A percentile compares a stretch with the other conserved stretches of the same genome.
Evolutionary conservation across 768 basidiomycete species (phyloP).

Genomic region (Hygrophorus pudorinus): DNA sequence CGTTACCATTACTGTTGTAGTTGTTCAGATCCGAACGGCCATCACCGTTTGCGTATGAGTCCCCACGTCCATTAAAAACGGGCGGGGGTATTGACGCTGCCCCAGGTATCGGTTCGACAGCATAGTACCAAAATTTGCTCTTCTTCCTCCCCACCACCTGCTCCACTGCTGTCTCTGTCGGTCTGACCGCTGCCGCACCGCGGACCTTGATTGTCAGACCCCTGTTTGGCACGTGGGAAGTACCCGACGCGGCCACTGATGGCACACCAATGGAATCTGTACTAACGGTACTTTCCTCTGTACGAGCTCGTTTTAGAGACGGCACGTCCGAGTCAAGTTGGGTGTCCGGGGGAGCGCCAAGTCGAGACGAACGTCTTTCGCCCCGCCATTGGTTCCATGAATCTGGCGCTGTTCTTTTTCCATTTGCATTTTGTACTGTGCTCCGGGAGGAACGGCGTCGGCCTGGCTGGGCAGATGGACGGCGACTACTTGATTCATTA

Average conservation of each 20-base stretch:
- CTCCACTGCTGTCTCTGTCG: slow-evolving; percentile 66
- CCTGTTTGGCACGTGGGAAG: slow-evolving; percentile 19
- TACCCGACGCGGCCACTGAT: slow-evolving; percentile 21
- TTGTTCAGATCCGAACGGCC: slow-evolving; percentile 3
- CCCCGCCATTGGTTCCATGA: slow-evolving; percentile 57
- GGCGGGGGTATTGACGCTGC: slow-evolving; percentile 16
- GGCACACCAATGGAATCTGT: slow-evolving; percentile 37
- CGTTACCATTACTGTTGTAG: slow-evolving; percentile 3
- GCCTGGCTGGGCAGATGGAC: slow-evolving; percentile 18
- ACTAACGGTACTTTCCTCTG: slow-evolving; percentile 62
- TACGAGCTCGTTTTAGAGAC: slow-evolving; percentile 60
- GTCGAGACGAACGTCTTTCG: slow-evolving; percentile 61
- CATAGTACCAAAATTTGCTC: slow-evolving; percentile 86
- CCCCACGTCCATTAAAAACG: too few relatives aligned
- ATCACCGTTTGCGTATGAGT: slow-evolving; percentile 10
- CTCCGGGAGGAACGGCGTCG: slow-evolving; percentile 48
- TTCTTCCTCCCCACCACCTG: slow-evolving; percentile 72
- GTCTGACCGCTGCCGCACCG: slow-evolving; percentile 59
- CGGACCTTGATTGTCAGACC: slow-evolving; percentile 38
- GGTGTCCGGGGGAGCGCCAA: slow-evolving; percentile 46
- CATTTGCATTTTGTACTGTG: slow-evolving; percentile 37
- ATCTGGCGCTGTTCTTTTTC: slow-evolving; percentile 47
- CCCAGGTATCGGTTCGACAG: slow-evolving; percentile 58
- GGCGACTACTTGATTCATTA: slow-evolving; percentile 28
- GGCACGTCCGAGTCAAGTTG: slow-evolving; percentile 37